Evolutionary conservation across 2,329 filamentous ascomycete species (phyloP), one percentile per base, ranked within the genome.

Genomic region (Ustulina deusta): DNA sequence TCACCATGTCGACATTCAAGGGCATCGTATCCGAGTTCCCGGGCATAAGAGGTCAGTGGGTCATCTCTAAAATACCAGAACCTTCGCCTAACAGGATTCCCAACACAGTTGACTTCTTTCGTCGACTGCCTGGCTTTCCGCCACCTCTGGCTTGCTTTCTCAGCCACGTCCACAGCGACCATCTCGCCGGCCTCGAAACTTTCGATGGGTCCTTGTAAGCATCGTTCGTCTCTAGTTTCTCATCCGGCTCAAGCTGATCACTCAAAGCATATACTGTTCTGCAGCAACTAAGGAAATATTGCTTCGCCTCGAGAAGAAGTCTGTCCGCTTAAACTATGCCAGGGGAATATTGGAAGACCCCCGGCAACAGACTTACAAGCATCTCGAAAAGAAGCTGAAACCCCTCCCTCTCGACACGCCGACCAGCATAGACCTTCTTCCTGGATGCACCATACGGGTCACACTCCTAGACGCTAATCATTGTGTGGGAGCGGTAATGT

Each of bases 381-480:
- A 93, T 76, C 86, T 97, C 59, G 86, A 85, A 61, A 91, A 85
- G 61, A 79, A 96, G 32, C 80, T 97, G 59, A 94, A 94, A 80
- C 86, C 93, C 0, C 85, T 98, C 36, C 94, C 94, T 0, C 80
- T 97, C 9, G 90, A 96, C 57, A 93, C 93, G 0, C 93, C 93
- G 0, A 94, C 90, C 0, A 80, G 82, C 3, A 87, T 98, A 54
- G 93, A 97, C 74, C 83, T 97, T 2, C 84, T 83, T 1, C 92
- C 90, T 0, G 87, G 87, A 1, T 85, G 86, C 54, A 82, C 81
- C n/a, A 89, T 97, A 27, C 89, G 90, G 54, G 93, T 97, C 20
- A 97, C 94, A 0, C 83, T 97, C 0, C 87, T 97, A 59, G 91
- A 97, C 81, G 94, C 95, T 1, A 97, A 98, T 74, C 95, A 97